Conservation (phyloP, 2,329 filamentous ascomycete genomes). For the Colletotrichum theobromicola region DNA sequence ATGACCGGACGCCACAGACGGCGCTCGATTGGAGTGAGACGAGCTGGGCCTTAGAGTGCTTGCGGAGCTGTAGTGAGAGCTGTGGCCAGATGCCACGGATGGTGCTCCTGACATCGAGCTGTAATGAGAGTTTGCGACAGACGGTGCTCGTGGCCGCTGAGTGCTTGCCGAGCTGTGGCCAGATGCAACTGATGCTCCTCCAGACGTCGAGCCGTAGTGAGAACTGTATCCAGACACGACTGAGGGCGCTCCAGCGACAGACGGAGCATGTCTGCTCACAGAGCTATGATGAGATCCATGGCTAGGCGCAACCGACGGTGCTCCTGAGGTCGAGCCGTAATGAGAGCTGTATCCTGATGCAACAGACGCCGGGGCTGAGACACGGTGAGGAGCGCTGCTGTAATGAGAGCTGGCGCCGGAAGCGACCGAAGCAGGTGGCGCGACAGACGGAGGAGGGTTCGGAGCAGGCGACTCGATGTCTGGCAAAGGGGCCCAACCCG, state of each 20-base stretch:
- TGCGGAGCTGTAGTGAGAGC: not conserved
- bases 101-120: not conserved
- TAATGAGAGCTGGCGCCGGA: not conserved
- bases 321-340: not conserved
- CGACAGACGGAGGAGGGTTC: not conserved
- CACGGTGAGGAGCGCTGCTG: not conserved
- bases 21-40: not conserved
- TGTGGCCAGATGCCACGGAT: not conserved
- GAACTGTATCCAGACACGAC: not conserved
- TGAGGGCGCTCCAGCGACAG: not conserved
- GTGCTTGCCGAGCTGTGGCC: not conserved
- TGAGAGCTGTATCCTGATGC: not conserved
- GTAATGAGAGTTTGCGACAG: not conserved
- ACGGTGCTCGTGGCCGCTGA: not conserved
- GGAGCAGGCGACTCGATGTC: not conserved
- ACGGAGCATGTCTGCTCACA: not conserved
- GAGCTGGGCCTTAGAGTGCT: not conserved
- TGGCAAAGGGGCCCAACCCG: not conserved
- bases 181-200: not conserved
- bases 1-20: not conserved
- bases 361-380: not conserved
- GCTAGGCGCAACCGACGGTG: not conserved
- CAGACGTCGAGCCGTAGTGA: not conserved
- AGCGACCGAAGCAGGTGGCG: not conserved
- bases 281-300: not conserved